These are phyloP conservation scores for Sphaerosporella brunnea DNA, from an alignment of 495 filamentous ascomycete species.

Conservation along the genomic window DNA sequence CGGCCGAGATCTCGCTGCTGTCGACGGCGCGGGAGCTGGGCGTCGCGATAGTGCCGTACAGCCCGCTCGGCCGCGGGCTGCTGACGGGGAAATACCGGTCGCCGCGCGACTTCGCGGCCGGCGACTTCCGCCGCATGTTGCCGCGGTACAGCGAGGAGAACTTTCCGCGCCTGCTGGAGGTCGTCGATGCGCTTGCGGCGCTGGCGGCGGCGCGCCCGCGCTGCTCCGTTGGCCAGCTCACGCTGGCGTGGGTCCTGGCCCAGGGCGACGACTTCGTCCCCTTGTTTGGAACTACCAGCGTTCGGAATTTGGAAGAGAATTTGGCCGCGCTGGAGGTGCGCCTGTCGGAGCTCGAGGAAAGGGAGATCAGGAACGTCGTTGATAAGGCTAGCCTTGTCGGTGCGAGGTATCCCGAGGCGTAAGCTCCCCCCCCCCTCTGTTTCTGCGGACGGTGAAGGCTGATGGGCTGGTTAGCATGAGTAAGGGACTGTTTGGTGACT, in stretches of 20 bases:
- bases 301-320: conserved; percentile 43
- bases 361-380: conserved; percentile 28
- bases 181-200: conserved; percentile 33
- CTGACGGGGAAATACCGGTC: conserved; percentile 34
- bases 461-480: too few relatives aligned
- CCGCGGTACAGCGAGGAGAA: conserved; percentile 30
- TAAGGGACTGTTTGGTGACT: too few relatives aligned
- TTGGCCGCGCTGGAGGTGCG: conserved; percentile 30
- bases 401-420: conserved; percentile 5
- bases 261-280: conserved; percentile 40
- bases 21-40: conserved; percentile 32
- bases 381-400: conserved; percentile 30
- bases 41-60: conserved; percentile 44
- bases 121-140: conserved; percentile 28
- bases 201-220: conserved; percentile 36
- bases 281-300: conserved; percentile 41
- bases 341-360: conserved; percentile 32
- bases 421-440: background rate
- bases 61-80: conserved; percentile 40
- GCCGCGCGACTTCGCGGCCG: conserved; percentile 30
- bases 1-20: conserved; percentile 31
- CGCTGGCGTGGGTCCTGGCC: conserved; percentile 39
- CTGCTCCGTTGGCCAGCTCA: conserved; percentile 33
- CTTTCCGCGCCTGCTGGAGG: conserved; percentile 35
- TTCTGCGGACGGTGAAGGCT: too few relatives aligned